phyloP scores from a whole-genome alignment of 2,329 filamentous ascomycete species.

The Pleurostoma richardsiae region DNA sequence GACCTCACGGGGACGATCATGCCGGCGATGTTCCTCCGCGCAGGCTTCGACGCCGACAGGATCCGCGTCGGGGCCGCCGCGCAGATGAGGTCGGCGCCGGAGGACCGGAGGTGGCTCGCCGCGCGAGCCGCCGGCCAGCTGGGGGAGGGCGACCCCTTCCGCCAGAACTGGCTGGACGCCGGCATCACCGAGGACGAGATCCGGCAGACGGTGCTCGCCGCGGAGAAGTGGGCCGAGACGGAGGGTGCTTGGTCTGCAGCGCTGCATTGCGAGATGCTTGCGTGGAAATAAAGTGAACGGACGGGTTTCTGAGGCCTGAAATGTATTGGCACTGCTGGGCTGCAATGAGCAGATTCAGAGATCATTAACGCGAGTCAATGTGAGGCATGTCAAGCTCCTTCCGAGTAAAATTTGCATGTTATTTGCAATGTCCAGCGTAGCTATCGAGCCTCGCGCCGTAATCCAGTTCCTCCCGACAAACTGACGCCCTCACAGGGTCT shows the following conservation, averaged over 20 bases:
- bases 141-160: conserved; percentile 7
- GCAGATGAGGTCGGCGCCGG: conserved; percentile 17
- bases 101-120: conserved; percentile 20
- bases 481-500: too few species aligned
- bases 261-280: conserved; percentile 30
- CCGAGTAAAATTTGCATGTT: too few species aligned
- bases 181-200: conserved; percentile 30
- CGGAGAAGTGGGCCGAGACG: conserved; percentile 25
- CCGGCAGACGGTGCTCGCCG: conserved; percentile 19
- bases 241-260: conserved; percentile 31
- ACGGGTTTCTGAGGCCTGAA: too few species aligned
- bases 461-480: too few species aligned
- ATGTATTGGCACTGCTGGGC: too few species aligned
- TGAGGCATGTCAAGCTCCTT: too few species aligned
- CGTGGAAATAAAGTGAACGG: conserved; percentile 25
- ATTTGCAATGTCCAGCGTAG: too few species aligned
- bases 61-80: conserved; percentile 21
- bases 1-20: conserved; percentile 13
- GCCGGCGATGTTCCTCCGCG: conserved; percentile 21
- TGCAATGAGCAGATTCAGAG: too few species aligned
- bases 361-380: too few species aligned
- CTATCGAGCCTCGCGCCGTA: too few species aligned
- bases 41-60: conserved; percentile 13
- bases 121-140: conserved; percentile 18
- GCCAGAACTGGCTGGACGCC: conserved; percentile 26